Evolutionary conservation across 2,329 filamentous ascomycete genomes (phyloP), one percentile per base, ranked within the genome.

Genomic region (Ophiostoma himal-ulmi): DNA sequence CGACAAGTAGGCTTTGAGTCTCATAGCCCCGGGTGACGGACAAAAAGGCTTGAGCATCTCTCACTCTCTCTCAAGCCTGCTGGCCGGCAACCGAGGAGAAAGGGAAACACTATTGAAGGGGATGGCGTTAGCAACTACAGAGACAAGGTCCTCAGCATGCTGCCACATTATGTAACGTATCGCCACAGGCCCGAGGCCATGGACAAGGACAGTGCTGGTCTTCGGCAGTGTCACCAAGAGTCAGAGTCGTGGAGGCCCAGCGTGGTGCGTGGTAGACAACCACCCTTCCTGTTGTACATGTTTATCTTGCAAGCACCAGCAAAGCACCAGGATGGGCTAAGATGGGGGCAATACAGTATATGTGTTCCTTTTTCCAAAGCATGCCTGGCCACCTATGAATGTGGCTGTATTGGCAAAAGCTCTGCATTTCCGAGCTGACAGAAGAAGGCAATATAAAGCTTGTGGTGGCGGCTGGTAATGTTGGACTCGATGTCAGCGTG

Each of bases 71-170:
- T 10, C 11, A 57, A 10, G 14, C 6, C 11, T 13, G 10, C 52
- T 57, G n/a, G 52, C 52, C 52, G 52, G 52, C 52, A 57, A 57
- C 52, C n/a, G n/a, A 57, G 52, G 22, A 57, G 11, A 57, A 26
- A 57, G 22, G 22, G 10, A 26, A 8, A 22, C n/a, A 26, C 5
- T 5, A 22, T 5, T 3, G 41, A 20, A 5, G 44, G 17, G 2
- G 37, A 39, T 39, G 44, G 44, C 5, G 17, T 48, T 7, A 3
- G 17, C 20, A 20, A 48, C 44, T 20, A 11, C 52, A 57, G 13
- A 14, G 52, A 11, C n/a, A 26, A 14, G 52, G 52, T 26, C 22
- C 52, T 57, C 6, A 3, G 7, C n/a, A 14, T 26, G 52, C 52
- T 57, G 52, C 7, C 52, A 57, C 22, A 57, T 10, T 26, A 1